These are phyloP conservation scores for Arachnopeziza araneosa DNA, from an alignment of 2,329 filamentous ascomycete genomes.

Conservation along the genomic window DNA sequence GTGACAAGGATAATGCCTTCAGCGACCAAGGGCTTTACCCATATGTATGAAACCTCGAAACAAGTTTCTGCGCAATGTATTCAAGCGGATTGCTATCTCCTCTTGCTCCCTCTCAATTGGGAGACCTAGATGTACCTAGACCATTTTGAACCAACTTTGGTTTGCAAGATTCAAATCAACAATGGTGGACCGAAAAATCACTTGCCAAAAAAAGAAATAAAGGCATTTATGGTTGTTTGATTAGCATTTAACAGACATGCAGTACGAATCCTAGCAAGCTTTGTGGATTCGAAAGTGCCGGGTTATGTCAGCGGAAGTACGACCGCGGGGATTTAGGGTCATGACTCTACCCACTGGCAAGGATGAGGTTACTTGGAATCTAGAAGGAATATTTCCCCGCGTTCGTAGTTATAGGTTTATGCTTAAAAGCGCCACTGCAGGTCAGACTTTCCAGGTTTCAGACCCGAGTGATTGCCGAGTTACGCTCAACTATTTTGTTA, in stretches of 20 bases:
- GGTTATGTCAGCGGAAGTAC: background rate
- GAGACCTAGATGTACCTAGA: too few relatives aligned
- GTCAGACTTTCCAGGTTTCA: conserved; percentile 10
- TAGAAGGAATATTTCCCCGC: background rate
- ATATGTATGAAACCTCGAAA: background rate
- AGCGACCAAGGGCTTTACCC: background rate
- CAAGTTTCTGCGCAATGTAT: background rate
- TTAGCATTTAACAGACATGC: background rate
- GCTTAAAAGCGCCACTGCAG: conserved; percentile 12
- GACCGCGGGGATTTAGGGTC: background rate
- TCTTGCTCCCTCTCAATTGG: too few relatives aligned
- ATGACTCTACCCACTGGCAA: background rate
- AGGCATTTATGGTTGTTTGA: background rate
- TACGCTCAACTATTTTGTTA: background rate
- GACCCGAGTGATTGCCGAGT: background rate
- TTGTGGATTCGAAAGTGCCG: background rate
- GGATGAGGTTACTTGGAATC: background rate
- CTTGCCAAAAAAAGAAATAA: background rate
- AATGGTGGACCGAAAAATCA: too few relatives aligned
- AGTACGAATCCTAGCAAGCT: background rate
- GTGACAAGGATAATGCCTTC: background rate
- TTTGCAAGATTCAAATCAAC: too few relatives aligned
- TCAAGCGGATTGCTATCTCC: background rate
- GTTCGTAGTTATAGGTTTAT: conserved; percentile 1
- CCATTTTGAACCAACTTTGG: too few relatives aligned